A percentile compares a stretch with the other conserved stretches of the same genome.
phyloP scores from a whole-genome alignment of 176 grass and related monocot genomes.

The Carex littledalei region DNA sequence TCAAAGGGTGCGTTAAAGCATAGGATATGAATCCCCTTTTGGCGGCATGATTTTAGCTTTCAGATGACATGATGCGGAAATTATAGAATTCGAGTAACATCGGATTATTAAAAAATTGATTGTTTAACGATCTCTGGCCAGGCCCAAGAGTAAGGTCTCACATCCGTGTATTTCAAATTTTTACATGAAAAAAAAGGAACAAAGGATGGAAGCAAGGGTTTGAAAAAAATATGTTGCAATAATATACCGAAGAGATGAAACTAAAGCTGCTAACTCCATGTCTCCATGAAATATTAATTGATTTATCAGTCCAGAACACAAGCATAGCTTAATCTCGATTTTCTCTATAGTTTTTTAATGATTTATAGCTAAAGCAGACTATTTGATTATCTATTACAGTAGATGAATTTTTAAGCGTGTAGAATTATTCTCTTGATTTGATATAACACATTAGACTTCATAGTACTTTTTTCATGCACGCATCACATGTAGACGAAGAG shows the following conservation, averaged over 20 bases:
- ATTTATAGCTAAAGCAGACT: not conserved
- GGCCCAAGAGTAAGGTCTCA: too few relatives aligned
- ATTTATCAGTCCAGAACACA: too few relatives aligned
- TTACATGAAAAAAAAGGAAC: not conserved
- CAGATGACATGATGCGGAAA: not conserved
- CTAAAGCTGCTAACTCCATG: too few relatives aligned
- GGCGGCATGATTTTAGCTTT: not conserved
- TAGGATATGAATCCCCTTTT: too few relatives aligned
- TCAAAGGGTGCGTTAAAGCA: too few relatives aligned
- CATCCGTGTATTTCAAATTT: too few relatives aligned
- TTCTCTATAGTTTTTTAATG: not conserved
- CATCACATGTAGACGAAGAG: not conserved
- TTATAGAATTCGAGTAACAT: not conserved
- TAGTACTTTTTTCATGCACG: too few relatives aligned
- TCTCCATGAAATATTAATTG: not conserved
- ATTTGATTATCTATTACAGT: not conserved
- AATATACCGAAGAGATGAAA: not conserved
- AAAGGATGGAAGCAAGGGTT: not conserved
- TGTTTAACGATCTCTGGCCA: not conserved
- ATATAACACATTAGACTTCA: not conserved
- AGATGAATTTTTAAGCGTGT: not conserved
- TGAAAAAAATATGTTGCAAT: not conserved
- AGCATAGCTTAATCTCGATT: not conserved
- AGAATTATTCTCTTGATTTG: not conserved
- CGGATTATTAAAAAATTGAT: not conserved